A percentile compares a stretch with the other conserved stretches of the same genome.
These are phyloP conservation scores for Debaryomyces nepalensis DNA, from an alignment of 1,139 yeast species.

Conservation along the genomic window DNA sequence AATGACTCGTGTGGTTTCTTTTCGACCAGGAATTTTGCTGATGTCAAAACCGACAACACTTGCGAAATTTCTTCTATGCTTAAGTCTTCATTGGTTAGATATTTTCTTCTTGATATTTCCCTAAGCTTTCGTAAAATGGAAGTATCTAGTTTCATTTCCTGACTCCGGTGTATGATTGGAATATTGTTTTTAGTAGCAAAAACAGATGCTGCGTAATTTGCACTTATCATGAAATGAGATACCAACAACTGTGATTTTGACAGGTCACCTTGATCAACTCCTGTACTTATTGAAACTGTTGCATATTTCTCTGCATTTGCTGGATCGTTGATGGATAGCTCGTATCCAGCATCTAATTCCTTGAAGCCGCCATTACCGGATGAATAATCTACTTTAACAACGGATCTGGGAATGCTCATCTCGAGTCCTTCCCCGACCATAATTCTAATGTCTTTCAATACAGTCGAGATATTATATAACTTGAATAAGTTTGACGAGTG, in stretches of 20 bases:
- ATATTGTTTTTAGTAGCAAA: slow-evolving; percentile 51
- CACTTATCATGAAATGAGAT: slow-evolving; percentile 80
- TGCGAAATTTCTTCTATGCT: slow-evolving; percentile 26
- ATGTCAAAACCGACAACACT: slow-evolving; percentile 32
- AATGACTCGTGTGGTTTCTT: slow-evolving; percentile 61
- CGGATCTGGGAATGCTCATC: slow-evolving; percentile 19
- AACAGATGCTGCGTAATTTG: slow-evolving; percentile 66
- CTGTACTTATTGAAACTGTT: slow-evolving; percentile 20
- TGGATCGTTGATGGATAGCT: slow-evolving; percentile 16
- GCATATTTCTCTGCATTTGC: slow-evolving; percentile 8
- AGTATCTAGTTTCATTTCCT: slow-evolving; percentile 34
- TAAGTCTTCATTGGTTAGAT: slow-evolving; percentile 22
- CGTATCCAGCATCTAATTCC: slow-evolving; percentile 22
- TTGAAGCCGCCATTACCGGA: slow-evolving; percentile 3
- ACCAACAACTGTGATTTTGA: slow-evolving; percentile 62
- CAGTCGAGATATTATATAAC: slow-evolving; percentile 34
- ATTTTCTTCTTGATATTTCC: slow-evolving; percentile 31
- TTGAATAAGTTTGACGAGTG: slow-evolving; percentile 33
- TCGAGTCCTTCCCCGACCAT: slow-evolving; percentile 25
- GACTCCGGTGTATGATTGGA: slow-evolving; percentile 59
- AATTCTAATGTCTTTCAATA: slow-evolving; percentile 31
- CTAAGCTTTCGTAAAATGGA: slow-evolving; percentile 46
- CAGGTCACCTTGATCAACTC: slow-evolving; percentile 22
- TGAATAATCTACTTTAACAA: slow-evolving; percentile 20
- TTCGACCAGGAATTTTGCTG: slow-evolving; percentile 37